Percentiles rank a stretch among this genome's conserved stretches.
Evolutionary conservation across 106 monocot species (phyloP).

Genomic region (Amphibolis antarctica): DNA sequence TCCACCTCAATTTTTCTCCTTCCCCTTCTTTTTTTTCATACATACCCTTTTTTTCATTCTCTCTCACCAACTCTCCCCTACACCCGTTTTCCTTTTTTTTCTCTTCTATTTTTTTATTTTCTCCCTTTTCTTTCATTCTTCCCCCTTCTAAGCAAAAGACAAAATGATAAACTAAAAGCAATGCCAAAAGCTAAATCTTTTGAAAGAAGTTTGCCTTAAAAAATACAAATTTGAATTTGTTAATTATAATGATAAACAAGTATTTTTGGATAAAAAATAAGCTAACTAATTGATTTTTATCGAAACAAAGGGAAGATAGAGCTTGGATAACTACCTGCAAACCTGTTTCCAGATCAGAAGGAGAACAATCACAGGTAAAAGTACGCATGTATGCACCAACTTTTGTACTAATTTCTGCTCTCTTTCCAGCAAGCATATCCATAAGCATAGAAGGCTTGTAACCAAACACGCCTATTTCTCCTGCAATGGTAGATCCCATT

Average conservation of each 20-base stretch:
- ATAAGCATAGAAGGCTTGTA: constrained; percentile 91
- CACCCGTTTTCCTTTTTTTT: too few relatives aligned
- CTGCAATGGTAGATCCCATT: constrained; percentile 92
- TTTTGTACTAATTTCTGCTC: constrained; percentile 93
- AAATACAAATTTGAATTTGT: too few relatives aligned
- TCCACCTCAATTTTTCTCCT: too few relatives aligned
- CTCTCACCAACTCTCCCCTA: too few relatives aligned
- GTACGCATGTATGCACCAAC: constrained; percentile 94
- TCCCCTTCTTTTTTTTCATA: too few relatives aligned
- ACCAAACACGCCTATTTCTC: constrained; percentile 95
- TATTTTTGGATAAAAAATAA: constrained; percentile 1
- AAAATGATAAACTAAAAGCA: too few relatives aligned
- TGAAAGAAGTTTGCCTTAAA: too few relatives aligned
- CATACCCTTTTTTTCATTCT: too few relatives aligned
- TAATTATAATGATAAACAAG: neutral
- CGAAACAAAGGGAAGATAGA: neutral
- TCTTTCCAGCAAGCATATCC: constrained; percentile 99
- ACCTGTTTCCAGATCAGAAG: constrained; percentile 96
- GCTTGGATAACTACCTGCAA: constrained; percentile 54
- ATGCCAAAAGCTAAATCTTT: too few relatives aligned
- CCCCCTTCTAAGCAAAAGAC: too few relatives aligned
- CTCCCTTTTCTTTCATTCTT: too few relatives aligned
- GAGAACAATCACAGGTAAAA: constrained; percentile 95
- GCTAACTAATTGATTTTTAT: neutral
- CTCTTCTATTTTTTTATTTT: too few relatives aligned